phyloP scores from a whole-genome alignment of 139 green algal genomes.

The Chloropicon primus region DNA sequence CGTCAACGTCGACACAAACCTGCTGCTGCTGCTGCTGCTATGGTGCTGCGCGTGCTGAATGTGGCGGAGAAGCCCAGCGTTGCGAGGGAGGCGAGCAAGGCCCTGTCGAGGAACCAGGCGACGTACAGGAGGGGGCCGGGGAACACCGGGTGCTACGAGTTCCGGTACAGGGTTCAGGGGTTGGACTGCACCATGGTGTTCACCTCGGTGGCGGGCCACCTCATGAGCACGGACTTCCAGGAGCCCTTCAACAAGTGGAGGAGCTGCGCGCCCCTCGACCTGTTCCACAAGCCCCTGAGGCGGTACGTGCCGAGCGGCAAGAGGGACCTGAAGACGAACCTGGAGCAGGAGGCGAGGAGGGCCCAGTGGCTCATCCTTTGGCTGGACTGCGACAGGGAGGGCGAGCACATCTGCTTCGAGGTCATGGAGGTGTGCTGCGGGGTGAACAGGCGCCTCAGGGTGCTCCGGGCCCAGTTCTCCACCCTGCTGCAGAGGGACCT shows the following conservation, averaged over 20 bases:
- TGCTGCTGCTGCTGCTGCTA: no score
- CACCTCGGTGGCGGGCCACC: constrained; percentile 82
- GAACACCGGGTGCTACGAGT: constrained; percentile 72
- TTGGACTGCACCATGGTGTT: constrained; percentile 67
- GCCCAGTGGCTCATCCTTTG: constrained; percentile 81
- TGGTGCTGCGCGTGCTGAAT: no score
- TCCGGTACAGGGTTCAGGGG: constrained; percentile 56
- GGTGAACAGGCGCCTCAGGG: constrained; percentile 46
- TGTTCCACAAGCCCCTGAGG: constrained; percentile 40
- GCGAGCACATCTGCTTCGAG: constrained; percentile 97
- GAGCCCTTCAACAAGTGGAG: constrained; percentile 35
- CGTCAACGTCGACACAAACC: no score
- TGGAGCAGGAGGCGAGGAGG: constrained; percentile 49
- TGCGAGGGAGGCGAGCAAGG: constrained; percentile 56
- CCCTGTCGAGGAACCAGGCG: constrained; percentile 42
- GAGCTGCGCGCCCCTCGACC: constrained; percentile 32
- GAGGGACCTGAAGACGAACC: constrained; percentile 44
- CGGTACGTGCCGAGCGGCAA: constrained; percentile 59
- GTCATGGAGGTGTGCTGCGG: constrained; percentile 67
- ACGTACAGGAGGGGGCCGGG: constrained; percentile 33
- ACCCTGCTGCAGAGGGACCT: constrained; percentile 42
- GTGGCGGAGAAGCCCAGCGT: constrained; percentile 94
- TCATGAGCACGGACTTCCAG: constrained; percentile 83
- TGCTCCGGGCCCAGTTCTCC: constrained; percentile 79
- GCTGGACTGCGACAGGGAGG: constrained; percentile 96